Conservation (phyloP, 2,329 filamentous ascomycete genomes). For the Paraphoma chrysanthemicola region DNA sequence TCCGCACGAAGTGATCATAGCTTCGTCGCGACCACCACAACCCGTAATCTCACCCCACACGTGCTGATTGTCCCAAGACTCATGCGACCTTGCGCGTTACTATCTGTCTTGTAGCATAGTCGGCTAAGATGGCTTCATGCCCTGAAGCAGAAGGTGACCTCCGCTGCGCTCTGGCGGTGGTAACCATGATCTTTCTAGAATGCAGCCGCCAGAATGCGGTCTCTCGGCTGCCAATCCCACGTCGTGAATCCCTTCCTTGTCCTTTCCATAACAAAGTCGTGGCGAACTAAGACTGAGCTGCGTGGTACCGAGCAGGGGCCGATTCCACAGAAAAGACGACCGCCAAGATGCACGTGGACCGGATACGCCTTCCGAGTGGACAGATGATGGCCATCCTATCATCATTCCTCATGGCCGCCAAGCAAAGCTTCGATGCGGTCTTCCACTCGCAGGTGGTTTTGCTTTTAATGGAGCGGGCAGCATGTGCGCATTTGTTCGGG, state of each 20-base stretch:
- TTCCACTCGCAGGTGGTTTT: slow-evolving; percentile 12
- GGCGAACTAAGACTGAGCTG: slow-evolving; percentile 10
- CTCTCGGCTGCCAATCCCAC: not conserved
- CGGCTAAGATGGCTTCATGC: not conserved
- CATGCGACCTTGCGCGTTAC: slow-evolving; percentile 9
- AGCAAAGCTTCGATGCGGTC: slow-evolving; percentile 17
- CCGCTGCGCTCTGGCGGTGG: slow-evolving; percentile 4
- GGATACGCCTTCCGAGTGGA: slow-evolving; percentile 9
- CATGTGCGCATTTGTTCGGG: slow-evolving; percentile 22
- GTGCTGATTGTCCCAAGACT: slow-evolving; percentile 9
- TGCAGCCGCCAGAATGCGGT: slow-evolving; percentile 5
- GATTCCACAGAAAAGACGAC: not conserved
- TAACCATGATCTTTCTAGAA: slow-evolving; percentile 6
- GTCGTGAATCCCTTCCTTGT: slow-evolving; percentile 1
- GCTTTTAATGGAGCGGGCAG: slow-evolving; percentile 22
- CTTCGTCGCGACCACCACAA: not conserved
- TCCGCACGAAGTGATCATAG: not conserved
- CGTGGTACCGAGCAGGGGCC: slow-evolving; percentile 14
- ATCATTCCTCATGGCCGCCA: slow-evolving; percentile 12
- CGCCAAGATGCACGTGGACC: slow-evolving; percentile 9
- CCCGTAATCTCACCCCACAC: slow-evolving; percentile 3
- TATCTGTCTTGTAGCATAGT: no score
- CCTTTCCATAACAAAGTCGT: not conserved
- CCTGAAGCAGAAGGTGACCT: slow-evolving; percentile 21
- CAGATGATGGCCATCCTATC: slow-evolving; percentile 2